phyloP scores from a whole-genome alignment of 305 asterid genomes.

The Rubia occidens region DNA sequence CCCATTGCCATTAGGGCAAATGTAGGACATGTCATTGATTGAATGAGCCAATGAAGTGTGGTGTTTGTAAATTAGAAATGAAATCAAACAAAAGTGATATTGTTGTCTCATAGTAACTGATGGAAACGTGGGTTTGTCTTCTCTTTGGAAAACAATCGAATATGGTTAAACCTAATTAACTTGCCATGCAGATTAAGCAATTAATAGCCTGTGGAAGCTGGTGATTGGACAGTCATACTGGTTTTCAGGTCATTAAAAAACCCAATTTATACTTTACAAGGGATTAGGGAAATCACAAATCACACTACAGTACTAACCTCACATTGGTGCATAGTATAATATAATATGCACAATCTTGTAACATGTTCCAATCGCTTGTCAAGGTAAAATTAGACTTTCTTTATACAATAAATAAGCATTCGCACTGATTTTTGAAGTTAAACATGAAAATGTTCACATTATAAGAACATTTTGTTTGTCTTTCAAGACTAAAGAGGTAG shows the following conservation, averaged over 20 bases:
- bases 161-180: background rate
- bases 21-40: background rate
- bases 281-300: background rate
- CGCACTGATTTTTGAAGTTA: too few relatives aligned
- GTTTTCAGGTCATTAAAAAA: background rate
- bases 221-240: background rate
- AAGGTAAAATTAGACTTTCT: too few relatives aligned
- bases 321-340: too few relatives aligned
- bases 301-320: background rate
- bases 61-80: background rate
- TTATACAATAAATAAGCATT: too few relatives aligned
- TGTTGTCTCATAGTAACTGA: background rate
- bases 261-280: background rate
- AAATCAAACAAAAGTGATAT: background rate
- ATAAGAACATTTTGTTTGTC: too few relatives aligned
- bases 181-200: slow-evolving; percentile 4
- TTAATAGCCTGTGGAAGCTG: background rate
- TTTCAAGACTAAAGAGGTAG: too few relatives aligned
- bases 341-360: too few relatives aligned
- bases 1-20: background rate
- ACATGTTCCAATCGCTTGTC: too few relatives aligned
- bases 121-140: slow-evolving; percentile 18
- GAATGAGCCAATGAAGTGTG: slow-evolving; percentile 2
- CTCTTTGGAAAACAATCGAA: background rate
- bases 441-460: too few relatives aligned